Base-by-base conservation (phyloP, 768 basidiomycete species). In the Ephemerocybe angulata region DNA sequence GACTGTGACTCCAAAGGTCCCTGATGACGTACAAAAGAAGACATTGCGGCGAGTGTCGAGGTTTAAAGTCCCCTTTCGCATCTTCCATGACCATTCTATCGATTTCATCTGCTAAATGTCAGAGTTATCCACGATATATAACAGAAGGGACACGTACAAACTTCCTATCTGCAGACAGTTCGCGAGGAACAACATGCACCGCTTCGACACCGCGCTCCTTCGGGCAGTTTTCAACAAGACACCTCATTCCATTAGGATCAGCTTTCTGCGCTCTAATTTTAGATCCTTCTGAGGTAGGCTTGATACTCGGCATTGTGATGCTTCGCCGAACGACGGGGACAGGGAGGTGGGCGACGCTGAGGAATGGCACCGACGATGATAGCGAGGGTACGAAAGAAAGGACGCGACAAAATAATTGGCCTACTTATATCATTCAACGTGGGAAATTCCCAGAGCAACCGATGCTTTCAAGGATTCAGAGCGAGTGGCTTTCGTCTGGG, bases 41-140 rank as follows among this genome's bases (percentile, higher is more conserved):
- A 64, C 38, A 43, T 64, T 64, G 21, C 50, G 44, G 15, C 55
- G 29, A 0, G 58, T 58, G 48, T 62, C 63, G 15, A 62, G 44
- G 47, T 62, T 56, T 24, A 64, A n/a, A 25, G 57, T 55, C 8
- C 48, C 21, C 3, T 17, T 4, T n/a, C 33, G 19, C 54, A 62
- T 50, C 3, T 58, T 53, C 61, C 59, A 62, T n/a, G 29, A 24
- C 55, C 55, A 62, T 37, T 64, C 63, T 1, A 64, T 28, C 31
- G 42, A 51, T 38, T 56, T n/a, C 29, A 60, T 54, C 55, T 60
- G 25, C 21, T 21, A 37, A 22, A 43, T 30, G 50, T 4, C 37
- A 24, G 29, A n/a, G 44, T 25, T 1, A 30, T 15, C 42, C 30
- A 15, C 8, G 42, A 21, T 25, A 28, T 52, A 13, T 22, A 10